These are phyloP conservation scores for Monosporozyma solicola DNA, from an alignment of 805 yeast genomes.

Conservation along the genomic window DNA sequence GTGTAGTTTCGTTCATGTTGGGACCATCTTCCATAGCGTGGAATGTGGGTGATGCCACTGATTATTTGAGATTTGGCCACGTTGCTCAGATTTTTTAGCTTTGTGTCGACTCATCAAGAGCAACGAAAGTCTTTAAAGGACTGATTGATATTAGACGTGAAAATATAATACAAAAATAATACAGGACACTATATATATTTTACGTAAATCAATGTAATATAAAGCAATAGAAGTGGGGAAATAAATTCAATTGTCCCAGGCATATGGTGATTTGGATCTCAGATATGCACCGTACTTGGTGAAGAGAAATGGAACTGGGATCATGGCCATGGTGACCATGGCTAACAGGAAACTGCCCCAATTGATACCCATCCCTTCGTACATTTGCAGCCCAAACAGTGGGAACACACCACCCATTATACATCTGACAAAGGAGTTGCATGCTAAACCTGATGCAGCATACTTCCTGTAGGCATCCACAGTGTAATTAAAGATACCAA, in stretches of 20 bases:
- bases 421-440: constrained; percentile 45
- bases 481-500: constrained; percentile 57
- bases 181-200: too few species aligned
- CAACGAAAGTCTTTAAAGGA: too few species aligned
- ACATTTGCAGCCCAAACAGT: constrained; percentile 49
- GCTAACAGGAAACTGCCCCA: constrained; percentile 52
- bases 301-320: constrained; percentile 49
- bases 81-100: too few species aligned
- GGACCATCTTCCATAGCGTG: too few species aligned
- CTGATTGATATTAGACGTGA: too few species aligned
- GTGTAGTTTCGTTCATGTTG: too few species aligned
- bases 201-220: too few species aligned
- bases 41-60: too few species aligned
- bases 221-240: too few species aligned
- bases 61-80: too few species aligned
- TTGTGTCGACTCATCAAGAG: too few species aligned
- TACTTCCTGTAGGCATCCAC: constrained; percentile 50
- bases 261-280: constrained; percentile 40
- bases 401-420: constrained; percentile 50
- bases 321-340: constrained; percentile 39
- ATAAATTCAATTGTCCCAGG: constrained; percentile 28
- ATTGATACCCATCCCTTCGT: constrained; percentile 42
- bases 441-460: constrained; percentile 45
- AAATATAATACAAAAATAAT: too few species aligned
- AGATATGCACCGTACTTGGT: constrained; percentile 38